Conservation (phyloP, 306 rosid genomes). For the Mucuna pruriens region DNA sequence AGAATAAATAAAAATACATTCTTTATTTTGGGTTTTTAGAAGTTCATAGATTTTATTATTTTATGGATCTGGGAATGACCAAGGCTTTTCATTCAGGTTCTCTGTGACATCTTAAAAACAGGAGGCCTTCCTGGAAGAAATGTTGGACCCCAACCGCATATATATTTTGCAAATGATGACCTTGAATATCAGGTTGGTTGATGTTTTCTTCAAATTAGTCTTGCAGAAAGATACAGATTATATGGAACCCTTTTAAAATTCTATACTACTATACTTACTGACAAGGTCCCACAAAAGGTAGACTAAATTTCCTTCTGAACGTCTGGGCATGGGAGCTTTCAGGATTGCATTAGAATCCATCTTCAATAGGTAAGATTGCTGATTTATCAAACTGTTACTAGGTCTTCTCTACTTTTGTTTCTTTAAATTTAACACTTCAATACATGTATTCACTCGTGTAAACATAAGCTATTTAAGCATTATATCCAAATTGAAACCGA, state of each 20-base stretch:
- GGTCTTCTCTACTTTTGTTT: constrained; percentile 18
- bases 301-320: constrained; percentile 94
- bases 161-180: constrained; percentile 89
- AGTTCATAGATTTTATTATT: constrained; percentile 19
- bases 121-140: constrained; percentile 93
- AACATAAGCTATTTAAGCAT: constrained; percentile 6
- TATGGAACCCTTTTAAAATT: constrained; percentile 27
- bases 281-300: constrained; percentile 61
- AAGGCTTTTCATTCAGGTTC: constrained; percentile 60
- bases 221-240: constrained; percentile 32
- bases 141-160: constrained; percentile 66
- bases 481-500: constrained; percentile 9
- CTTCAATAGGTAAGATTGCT: constrained; percentile 68
- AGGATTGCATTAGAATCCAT: constrained; percentile 89
- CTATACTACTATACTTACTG: constrained; percentile 46
- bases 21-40: not conserved
- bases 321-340: constrained; percentile 98
- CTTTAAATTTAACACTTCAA: not conserved
- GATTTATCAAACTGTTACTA: constrained; percentile 18
- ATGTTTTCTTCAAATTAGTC: constrained; percentile 30
- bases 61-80: constrained; percentile 32
- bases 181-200: constrained; percentile 86
- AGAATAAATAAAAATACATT: not conserved
- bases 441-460: not conserved
- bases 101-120: constrained; percentile 84